Evolutionary conservation across 31 red algal species (phyloP), one percentile per base, ranked within the genome.

Genomic region (Odonthalia washingtoniensis): DNA sequence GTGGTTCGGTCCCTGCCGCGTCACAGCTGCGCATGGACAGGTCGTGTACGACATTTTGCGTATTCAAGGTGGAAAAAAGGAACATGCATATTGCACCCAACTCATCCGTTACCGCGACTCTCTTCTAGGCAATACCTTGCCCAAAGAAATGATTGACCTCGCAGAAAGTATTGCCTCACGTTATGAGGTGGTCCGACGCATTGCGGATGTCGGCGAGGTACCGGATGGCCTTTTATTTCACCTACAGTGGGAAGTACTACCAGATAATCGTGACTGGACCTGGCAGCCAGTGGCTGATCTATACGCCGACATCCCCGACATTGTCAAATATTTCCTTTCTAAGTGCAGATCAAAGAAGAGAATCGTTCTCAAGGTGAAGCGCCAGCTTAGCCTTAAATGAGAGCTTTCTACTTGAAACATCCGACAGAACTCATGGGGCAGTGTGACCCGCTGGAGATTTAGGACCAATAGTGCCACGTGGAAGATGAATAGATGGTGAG

Each of bases 241-340:
- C n/a, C n/a, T n/a, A n/a, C n/a, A n/a, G n/a, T n/a, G n/a, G n/a
- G n/a, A n/a, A n/a, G n/a, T n/a, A n/a, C 76, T 61, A 2, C 46
- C 76, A 44, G 76, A 80, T 44, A 63, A 80, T 27, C 24, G 76
- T 44, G 76, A 80, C 42, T 80, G 76, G 76, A 80, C 76, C 39
- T 80, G 39, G 52, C 76, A 80, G 3, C 42, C 39, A 30, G 52
- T 61, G n/a, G n/a, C n/a, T n/a, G n/a, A n/a, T n/a, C n/a, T n/a
- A n/a, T n/a, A n/a, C n/a, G n/a, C n/a, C n/a, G n/a, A n/a, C n/a
- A n/a, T n/a, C n/a, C n/a, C n/a, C n/a, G n/a, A n/a, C n/a, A n/a
- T n/a, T n/a, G n/a, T 33, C 33, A 2, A 4, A n/a, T n/a, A 62
- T 1, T 3, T 80, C 4, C 35, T 72, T 32, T 21, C 5, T 21